These are phyloP conservation scores for Aspergillus wentii DNA, from an alignment of 495 filamentous ascomycete species.

Conservation along the genomic window DNA sequence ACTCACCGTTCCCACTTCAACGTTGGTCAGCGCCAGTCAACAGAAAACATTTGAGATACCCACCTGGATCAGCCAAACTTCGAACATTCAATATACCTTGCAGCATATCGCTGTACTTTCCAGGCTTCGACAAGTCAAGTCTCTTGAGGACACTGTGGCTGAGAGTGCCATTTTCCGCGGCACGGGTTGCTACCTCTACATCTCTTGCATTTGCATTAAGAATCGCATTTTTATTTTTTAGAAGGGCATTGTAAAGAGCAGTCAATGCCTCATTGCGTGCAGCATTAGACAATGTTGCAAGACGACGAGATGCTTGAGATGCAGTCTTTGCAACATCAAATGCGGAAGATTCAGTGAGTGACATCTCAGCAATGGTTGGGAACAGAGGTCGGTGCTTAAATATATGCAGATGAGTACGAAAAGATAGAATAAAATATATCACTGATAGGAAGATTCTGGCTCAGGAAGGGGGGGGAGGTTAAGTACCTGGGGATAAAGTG, in stretches of 20 bases:
- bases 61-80: constrained; percentile 82
- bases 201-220: constrained; percentile 82
- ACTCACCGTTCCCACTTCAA: constrained; percentile 75
- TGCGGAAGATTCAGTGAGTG: constrained; percentile 67
- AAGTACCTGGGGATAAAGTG: too few species aligned
- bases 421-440: too few species aligned
- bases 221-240: constrained; percentile 63
- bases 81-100: constrained; percentile 90
- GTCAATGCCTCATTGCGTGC: constrained; percentile 81
- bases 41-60: constrained; percentile 19
- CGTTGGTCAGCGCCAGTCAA: constrained; percentile 6
- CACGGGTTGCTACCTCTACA: constrained; percentile 64
- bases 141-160: constrained; percentile 86
- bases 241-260: constrained; percentile 69
- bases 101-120: constrained; percentile 98
- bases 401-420: too few species aligned
- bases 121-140: constrained; percentile 75
- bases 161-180: constrained; percentile 67
- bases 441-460: too few species aligned
- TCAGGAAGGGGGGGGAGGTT: too few species aligned
- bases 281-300: constrained; percentile 58
- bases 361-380: too few species aligned
- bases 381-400: too few species aligned
- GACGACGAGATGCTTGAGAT: constrained; percentile 62
- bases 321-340: constrained; percentile 62